Conservation (phyloP, 257 asterid genomes). For the Leptodermis oblonga region DNA sequence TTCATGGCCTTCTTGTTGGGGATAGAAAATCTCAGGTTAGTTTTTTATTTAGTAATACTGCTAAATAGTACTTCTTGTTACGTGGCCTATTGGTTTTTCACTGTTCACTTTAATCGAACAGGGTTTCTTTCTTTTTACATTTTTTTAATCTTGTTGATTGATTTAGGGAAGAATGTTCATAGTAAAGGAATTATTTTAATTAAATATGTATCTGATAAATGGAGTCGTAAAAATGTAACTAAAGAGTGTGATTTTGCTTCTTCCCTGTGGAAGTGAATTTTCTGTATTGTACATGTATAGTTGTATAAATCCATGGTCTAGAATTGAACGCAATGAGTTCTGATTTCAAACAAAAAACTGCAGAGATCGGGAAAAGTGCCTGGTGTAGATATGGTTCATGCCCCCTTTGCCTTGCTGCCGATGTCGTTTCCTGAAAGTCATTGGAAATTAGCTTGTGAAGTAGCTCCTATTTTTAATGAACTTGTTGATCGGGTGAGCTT, state of each 20-base stretch:
- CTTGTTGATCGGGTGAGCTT: slow-evolving; percentile 86
- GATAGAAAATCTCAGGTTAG: slow-evolving; percentile 71
- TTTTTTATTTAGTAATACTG: neutral
- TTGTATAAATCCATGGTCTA: neutral
- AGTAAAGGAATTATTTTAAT: neutral
- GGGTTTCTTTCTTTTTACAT: slow-evolving; percentile 5
- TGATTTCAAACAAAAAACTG: slow-evolving; percentile 15
- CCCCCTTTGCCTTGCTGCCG: slow-evolving; percentile 80
- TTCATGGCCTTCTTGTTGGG: slow-evolving; percentile 87
- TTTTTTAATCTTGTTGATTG: neutral
- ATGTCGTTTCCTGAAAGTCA: slow-evolving; percentile 68
- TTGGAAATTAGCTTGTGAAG: slow-evolving; percentile 87
- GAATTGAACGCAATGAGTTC: slow-evolving; percentile 3
- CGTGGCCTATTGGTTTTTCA: neutral
- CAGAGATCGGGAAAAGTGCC: slow-evolving; percentile 85
- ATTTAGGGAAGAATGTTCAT: neutral
- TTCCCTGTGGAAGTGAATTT: neutral
- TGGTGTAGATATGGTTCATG: slow-evolving; percentile 83
- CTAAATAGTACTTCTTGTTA: neutral
- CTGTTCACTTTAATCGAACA: neutral
- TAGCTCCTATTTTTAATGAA: slow-evolving; percentile 92
- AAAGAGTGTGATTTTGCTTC: neutral
- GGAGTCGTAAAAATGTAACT: neutral
- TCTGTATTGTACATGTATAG: neutral
- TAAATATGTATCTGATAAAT: neutral